These are phyloP conservation scores for Ensete glaucum DNA, from an alignment of 176 grass and related monocot genomes.

Conservation along the genomic window DNA sequence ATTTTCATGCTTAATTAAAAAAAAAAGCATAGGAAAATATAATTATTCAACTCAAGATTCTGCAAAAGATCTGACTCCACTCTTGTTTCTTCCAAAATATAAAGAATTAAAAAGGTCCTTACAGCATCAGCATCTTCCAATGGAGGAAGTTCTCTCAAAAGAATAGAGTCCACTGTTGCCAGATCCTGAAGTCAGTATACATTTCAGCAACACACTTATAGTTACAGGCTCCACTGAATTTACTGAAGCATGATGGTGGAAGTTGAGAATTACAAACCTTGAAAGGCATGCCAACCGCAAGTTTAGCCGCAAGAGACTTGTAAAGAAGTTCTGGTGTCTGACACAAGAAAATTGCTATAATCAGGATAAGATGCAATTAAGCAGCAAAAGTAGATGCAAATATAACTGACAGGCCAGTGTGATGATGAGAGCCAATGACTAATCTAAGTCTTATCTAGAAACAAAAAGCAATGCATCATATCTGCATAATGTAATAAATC, in stretches of 20 bases:
- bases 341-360: slow-evolving; percentile 19
- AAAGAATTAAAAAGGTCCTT: slow-evolving; percentile 23
- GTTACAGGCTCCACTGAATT: not conserved
- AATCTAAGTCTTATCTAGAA: not conserved
- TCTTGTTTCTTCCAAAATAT: not conserved
- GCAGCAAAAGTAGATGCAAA: no score
- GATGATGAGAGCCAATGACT: not conserved
- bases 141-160: slow-evolving; percentile 83
- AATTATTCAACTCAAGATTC: not conserved
- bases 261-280: slow-evolving; percentile 57
- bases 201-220: not conserved
- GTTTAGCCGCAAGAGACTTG: slow-evolving; percentile 75
- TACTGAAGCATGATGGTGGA: slow-evolving; percentile 18
- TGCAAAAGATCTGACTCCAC: not conserved
- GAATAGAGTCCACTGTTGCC: slow-evolving; percentile 96
- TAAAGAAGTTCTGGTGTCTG: slow-evolving; percentile 78
- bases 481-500: not conserved
- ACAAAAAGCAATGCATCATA: not conserved
- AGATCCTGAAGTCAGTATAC: slow-evolving; percentile 58
- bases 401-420: no score
- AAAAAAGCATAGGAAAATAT: not conserved
- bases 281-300: slow-evolving; percentile 97
- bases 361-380: no score
- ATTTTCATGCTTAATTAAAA: not conserved
- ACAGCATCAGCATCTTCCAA: slow-evolving; percentile 83